These are phyloP conservation scores for Hemileccinum rubropunctum DNA, from an alignment of 768 basidiomycete genomes.

Conservation along the genomic window DNA sequence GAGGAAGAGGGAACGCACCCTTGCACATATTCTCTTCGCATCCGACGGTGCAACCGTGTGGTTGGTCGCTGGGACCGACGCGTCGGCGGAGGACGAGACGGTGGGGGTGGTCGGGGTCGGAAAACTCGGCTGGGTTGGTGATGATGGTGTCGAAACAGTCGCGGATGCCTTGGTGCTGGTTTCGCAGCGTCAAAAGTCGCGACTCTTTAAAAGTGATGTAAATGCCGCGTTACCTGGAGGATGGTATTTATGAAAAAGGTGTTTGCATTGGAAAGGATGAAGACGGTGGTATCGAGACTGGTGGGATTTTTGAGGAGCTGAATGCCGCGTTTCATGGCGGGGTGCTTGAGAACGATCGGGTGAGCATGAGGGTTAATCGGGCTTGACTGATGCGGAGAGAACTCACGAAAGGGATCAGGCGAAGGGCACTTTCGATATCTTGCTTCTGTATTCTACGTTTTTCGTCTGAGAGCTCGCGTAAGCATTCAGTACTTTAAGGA, in stretches of 20 bases:
- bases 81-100: constrained; percentile 74
- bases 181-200: neutral
- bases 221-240: constrained; percentile 56
- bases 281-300: constrained; percentile 65
- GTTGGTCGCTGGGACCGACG: constrained; percentile 71
- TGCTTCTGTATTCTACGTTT: constrained; percentile 63
- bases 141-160: constrained; percentile 79
- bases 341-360: constrained; percentile 59
- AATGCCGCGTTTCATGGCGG: constrained; percentile 94
- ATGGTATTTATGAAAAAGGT: constrained; percentile 88
- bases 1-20: constrained; percentile 57
- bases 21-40: constrained; percentile 99
- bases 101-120: constrained; percentile 51
- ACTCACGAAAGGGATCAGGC: constrained; percentile 83
- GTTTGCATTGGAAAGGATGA: constrained; percentile 95
- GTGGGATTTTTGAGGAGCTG: constrained; percentile 63
- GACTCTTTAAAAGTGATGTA: neutral
- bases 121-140: constrained; percentile 92
- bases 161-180: constrained; percentile 69
- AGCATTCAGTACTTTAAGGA: constrained; percentile 55
- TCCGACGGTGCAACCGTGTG: constrained; percentile 82
- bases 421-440: constrained; percentile 76
- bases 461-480: constrained; percentile 60
- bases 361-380: neutral
- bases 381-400: neutral